Conservation (phyloP, 1,284 basidiomycete species). For the Moesziomyces antarcticus region DNA sequence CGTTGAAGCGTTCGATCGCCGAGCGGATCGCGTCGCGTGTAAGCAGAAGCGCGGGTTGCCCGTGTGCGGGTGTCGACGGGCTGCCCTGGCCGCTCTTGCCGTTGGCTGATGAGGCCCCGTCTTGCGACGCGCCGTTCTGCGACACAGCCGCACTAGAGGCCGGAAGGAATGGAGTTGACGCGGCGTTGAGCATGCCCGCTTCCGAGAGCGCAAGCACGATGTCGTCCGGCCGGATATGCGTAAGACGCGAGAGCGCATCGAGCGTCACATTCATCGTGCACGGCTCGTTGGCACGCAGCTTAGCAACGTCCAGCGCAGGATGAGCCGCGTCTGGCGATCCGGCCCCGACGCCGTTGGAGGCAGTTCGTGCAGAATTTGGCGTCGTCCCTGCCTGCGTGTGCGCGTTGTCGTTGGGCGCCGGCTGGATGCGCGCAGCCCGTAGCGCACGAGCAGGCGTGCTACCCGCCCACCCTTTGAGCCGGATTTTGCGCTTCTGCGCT, state of each 20-base stretch:
- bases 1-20: conserved; percentile 32
- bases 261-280: conserved; percentile 54
- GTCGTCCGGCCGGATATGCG: conserved; percentile 85
- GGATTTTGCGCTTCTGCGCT: conserved; percentile 19
- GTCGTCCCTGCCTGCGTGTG: conserved; percentile 10
- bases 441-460: conserved; percentile 7
- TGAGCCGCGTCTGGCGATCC: conserved; percentile 5
- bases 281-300: conserved; percentile 4
- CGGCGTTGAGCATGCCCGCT: conserved; percentile 78
- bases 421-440: not conserved
- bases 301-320: conserved; percentile 23
- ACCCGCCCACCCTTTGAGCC: conserved; percentile 40
- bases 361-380: conserved; percentile 7
- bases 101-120: not conserved
- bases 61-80: not conserved
- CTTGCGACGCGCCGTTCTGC: not conserved
- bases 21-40: conserved; percentile 35
- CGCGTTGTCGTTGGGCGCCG: not conserved
- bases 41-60: conserved; percentile 33
- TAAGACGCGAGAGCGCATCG: conserved; percentile 77
- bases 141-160: conserved; percentile 9
- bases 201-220: conserved; percentile 87
- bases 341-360: not conserved
- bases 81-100: not conserved
- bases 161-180: conserved; percentile 22